Base-by-base conservation (phyloP, 1,284 basidiomycete species). In the Ceratorhiza oryzae-sativae region DNA sequence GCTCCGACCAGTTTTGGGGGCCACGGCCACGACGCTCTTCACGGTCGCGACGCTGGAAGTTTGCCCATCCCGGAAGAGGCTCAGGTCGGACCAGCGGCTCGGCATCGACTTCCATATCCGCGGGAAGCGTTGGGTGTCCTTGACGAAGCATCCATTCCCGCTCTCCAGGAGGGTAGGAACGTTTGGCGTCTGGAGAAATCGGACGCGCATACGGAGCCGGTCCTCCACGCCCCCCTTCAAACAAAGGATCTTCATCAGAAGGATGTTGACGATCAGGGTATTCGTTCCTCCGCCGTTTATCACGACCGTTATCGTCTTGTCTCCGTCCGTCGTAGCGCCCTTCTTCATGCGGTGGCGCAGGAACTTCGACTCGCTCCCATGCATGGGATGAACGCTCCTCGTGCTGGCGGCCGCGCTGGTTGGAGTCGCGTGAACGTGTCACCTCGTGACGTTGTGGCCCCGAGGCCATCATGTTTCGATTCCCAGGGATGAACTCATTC, bases 311-410 rank as follows among this genome's bases (percentile, higher is more conserved):
- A 15, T 39, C 27, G 20, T 51, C 46, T 10, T 56, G 67, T 20
- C 59, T 48, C 6, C 59, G 41, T 13, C 42, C 27, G 34, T 61
- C 59, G 18, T 30, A 46, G 13, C 59, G 36, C 3, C 41, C 59
- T 48, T 61, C 34, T n/a, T 46, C 59, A 12, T 4, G 59, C 3
- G 59, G 59, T 13, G 67, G 67, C 6, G 53, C 49, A 9, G 67
- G 67, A 27, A 59, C 67, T 34, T 70, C 67, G 32, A 59, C 67
- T 45, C 55, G 67, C 15, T 70, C 67, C 67, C 67, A 70, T 10
- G 67, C 32, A 10, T 55, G 39, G 5, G 67, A 58, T 10, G 67
- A 46, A 25, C 67, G 67, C 20, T 70, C 67, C 25, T 70, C 67
- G 23, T 53, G 53, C 25, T 36, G 39, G 42, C 41, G 48, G 3